Percentiles rank a stretch among this genome's conserved stretches.
These are phyloP conservation scores for Pholiota microspora DNA, from an alignment of 768 basidiomycete genomes.

Conservation along the genomic window DNA sequence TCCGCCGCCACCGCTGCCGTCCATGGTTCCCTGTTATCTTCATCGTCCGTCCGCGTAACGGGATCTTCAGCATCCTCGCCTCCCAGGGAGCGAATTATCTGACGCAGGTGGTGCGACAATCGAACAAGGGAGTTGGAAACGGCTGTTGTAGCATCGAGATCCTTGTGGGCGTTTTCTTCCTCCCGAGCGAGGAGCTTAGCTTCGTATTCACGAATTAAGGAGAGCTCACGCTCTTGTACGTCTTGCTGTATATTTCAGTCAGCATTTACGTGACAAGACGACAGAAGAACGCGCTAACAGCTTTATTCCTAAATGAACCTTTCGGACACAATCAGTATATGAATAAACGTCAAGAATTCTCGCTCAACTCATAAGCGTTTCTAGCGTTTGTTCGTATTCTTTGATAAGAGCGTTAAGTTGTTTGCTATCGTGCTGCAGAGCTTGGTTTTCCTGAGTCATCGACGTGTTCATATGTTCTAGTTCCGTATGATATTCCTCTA, in stretches of 20 bases:
- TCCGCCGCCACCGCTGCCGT: conserved; percentile 46
- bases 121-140: conserved; percentile 69
- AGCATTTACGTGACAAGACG: conserved; percentile 2
- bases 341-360: conserved; percentile 3
- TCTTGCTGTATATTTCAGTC: conserved; percentile 59
- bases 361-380: conserved; percentile 84
- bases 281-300: conserved; percentile 58
- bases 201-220: conserved; percentile 89
- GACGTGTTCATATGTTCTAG: conserved; percentile 84
- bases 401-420: conserved; percentile 88
- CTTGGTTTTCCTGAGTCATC: conserved; percentile 80
- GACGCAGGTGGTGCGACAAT: conserved; percentile 67
- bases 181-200: conserved; percentile 75
- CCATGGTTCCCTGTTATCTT: conserved; percentile 42
- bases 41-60: conserved; percentile 23
- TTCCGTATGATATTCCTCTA: conserved; percentile 90
- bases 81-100: conserved; percentile 62
- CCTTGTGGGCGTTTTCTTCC: conserved; percentile 58
- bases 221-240: conserved; percentile 88
- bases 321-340: conserved; percentile 7
- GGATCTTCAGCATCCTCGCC: conserved; percentile 55
- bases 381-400: conserved; percentile 96
- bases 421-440: conserved; percentile 91
- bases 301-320: conserved; percentile 79
- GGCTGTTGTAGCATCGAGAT: conserved; percentile 60